Conservation (phyloP, 176 grass and related monocot genomes). For the Zizania latifolia region DNA sequence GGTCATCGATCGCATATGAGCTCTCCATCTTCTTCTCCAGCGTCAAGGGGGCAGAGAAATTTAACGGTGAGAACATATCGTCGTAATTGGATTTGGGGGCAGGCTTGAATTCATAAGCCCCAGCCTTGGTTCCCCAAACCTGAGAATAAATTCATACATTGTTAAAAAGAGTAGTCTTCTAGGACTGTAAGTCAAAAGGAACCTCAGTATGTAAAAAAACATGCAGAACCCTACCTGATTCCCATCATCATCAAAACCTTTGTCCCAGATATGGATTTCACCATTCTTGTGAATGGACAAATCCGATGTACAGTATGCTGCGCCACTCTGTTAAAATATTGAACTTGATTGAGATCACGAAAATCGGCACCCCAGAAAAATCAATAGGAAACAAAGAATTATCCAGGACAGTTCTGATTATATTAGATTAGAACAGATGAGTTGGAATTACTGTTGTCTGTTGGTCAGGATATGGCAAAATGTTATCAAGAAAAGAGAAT, state of each 20-base stretch:
- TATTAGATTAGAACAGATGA: not conserved
- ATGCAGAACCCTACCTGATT: constrained; percentile 49
- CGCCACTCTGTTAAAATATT: constrained; percentile 57
- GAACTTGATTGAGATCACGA: constrained; percentile 7
- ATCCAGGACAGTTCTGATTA: not conserved
- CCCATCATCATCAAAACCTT: constrained; percentile 68
- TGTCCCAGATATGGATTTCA: constrained; percentile 86
- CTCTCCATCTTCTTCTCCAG: constrained; percentile 67
- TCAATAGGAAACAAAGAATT: not conserved
- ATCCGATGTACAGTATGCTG: constrained; percentile 82
- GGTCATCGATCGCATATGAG: constrained; percentile 57
- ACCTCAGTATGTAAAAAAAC: not conserved
- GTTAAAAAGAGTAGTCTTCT: not conserved
- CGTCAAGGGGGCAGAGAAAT: constrained; percentile 67
- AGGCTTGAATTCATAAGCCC: constrained; percentile 86
- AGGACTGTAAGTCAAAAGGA: not conserved
- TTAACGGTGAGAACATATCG: constrained; percentile 83
- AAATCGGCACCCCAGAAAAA: not conserved
- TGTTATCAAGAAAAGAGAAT: not conserved
- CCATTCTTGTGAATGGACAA: constrained; percentile 72
- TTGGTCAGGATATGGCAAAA: not conserved
- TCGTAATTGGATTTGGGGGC: constrained; percentile 62
- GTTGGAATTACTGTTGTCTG: not conserved
- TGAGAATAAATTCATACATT: constrained; percentile 21
- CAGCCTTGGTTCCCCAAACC: constrained; percentile 81